Evolutionary conservation across 768 basidiomycete genomes (phyloP).

Genomic region (Sarcodon sp.): DNA sequence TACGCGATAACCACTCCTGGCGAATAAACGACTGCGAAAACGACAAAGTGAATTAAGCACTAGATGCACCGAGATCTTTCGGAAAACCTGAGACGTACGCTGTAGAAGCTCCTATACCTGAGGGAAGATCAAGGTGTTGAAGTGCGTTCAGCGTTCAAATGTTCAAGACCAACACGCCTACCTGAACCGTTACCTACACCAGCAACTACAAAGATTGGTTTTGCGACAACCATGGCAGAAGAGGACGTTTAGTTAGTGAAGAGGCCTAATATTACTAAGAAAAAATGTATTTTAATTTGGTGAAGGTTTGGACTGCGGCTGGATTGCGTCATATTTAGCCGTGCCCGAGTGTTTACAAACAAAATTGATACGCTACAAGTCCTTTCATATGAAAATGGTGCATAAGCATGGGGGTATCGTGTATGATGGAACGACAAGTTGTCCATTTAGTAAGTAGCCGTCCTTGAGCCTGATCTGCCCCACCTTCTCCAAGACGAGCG

Average conservation of each 20-base stretch:
- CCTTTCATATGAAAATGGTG: too few relatives aligned
- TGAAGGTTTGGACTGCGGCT: too few relatives aligned
- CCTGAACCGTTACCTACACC: conserved; percentile 28
- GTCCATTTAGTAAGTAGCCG: background rate
- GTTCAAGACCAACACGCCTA: conserved; percentile 5
- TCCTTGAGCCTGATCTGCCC: conserved; percentile 4
- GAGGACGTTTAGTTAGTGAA: too few relatives aligned
- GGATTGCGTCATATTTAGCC: too few relatives aligned
- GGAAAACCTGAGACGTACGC: conserved; percentile 18
- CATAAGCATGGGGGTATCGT: too few relatives aligned
- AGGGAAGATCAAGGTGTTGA: background rate
- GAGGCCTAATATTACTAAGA: too few relatives aligned
- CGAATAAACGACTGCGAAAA: conserved; percentile 20
- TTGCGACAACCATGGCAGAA: too few relatives aligned
- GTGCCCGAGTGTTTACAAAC: too few relatives aligned
- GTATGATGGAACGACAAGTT: too few relatives aligned
- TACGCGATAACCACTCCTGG: conserved; percentile 25
- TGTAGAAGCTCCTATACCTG: conserved; percentile 26
- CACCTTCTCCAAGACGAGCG: conserved; percentile 12
- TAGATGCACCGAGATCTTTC: background rate
- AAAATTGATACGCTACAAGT: too few relatives aligned
- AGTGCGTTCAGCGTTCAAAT: background rate
- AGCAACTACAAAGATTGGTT: conserved; percentile 25
- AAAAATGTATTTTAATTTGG: too few relatives aligned
- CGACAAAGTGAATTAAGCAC: background rate